Evolutionary conservation across 257 asterid species (phyloP), one percentile per base, ranked within the genome.

Genomic region (Apocynum venetum): DNA sequence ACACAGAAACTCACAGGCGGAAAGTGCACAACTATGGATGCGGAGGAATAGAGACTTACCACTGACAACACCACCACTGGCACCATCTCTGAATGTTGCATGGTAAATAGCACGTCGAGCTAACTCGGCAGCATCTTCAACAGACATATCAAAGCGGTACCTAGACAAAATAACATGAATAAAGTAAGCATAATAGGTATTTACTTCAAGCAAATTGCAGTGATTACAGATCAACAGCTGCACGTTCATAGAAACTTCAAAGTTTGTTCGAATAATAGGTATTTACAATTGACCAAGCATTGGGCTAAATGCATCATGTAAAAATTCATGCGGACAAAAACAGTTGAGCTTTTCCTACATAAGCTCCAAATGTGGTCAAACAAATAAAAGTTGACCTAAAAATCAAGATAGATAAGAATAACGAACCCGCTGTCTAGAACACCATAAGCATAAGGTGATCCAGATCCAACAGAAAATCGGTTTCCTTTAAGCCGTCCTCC

Each of bases 371-470:
- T n/a, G n/a, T 43, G 55, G 9, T 25, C 64, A 49, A 20, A 73
- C 31, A 73, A 73, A 51, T 17, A 64, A 14, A 31, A 66, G 67
- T 25, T 64, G 53, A 15, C 25, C 38, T 36, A 40, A 51, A 0
- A 65, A 72, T 40, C 20, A 41, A 17, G n/a, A 79, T 2, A 76
- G 53, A 67, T 10, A 83, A 88, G 64, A 19, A 25, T 57, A 10
- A 57, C 92, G 10, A 44, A 95, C 99, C 98, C 97, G 57, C 91
- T 90, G 83, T 93, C 99, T 80, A 95, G 78, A 83, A 95, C 94
- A 83, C 98, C 99, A 86, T 95, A 95, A 67, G 99, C 99, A 84
- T 95, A 95, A 11, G 99, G 99, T 52, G 99, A 95, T 84, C 99
- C 99, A 83, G 99, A 95, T 52, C 99, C 99, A 75, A 96, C 99